Evolutionary conservation across 176 grass and related monocot species (phyloP), one percentile per base, ranked within the genome.

Genomic region (Zea mays): DNA sequence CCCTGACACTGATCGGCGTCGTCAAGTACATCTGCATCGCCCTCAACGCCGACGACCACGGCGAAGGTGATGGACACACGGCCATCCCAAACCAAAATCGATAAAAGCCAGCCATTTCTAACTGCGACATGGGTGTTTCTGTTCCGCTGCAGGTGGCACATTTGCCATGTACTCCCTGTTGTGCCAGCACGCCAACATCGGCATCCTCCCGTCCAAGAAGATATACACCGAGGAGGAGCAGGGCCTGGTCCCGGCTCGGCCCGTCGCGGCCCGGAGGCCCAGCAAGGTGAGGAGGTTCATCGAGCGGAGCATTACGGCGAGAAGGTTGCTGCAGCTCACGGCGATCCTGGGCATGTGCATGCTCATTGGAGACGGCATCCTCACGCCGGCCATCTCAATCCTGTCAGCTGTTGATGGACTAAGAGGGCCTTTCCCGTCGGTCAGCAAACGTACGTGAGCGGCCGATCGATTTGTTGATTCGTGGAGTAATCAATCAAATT

Each of bases 321-420:
- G 87, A 81, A 96, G 93, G 71, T 62, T 76, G 46, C 80, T 96
- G 57, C 77, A 92, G 35, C 90, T 96, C 52, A 71, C 92, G 54
- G 87, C 85, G 36, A 88, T 96, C 67, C 42, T 96, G 27, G 93
- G 93, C 41, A 89, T 90, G 82, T 96, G 93, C 72, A 96, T 92
- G 93, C 85, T 96, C 50, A 96, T 92, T 44, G 90, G 90, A 71
- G 93, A 90, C 86, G 93, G 93, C 52, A 92, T 96, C 78, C 87
- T 96, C 39, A 96, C 93, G 62, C 89, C 93, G 62, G 90, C 93
- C 49, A 92, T 96, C 50, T 16, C 82, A 88, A 87, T 96, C 42
- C 39, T 96, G 79, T 92, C 90, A 58, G 90, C 93, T 34, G 90
- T 96, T 10, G 76, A 90, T 52, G 93, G 93, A 90, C 45, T 92